Evolutionary conservation across 1,284 basidiomycete species (phyloP).

Genomic region (Stereum hirsutum): DNA sequence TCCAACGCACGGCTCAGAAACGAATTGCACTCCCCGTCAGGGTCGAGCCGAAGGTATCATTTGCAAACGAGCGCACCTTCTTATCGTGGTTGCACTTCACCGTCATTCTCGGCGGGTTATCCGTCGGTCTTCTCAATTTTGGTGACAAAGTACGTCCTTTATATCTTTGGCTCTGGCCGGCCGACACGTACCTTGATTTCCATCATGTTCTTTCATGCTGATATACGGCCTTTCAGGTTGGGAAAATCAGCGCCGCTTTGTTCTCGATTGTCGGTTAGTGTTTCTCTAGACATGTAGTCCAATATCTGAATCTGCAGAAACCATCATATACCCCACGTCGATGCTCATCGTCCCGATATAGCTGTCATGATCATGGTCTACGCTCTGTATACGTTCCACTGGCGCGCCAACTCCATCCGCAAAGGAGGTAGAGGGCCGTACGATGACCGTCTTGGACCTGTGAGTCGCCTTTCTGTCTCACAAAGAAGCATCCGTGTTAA

Average conservation of each 20-base stretch:
- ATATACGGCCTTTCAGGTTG: constrained; percentile 42
- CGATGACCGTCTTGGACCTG: constrained; percentile 89
- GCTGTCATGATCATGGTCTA: constrained; percentile 12
- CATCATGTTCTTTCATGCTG: constrained; percentile 2
- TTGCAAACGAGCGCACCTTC: constrained; percentile 93
- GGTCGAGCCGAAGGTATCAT: constrained; percentile 92
- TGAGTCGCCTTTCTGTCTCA: constrained; percentile 28
- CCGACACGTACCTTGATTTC: too few species aligned
- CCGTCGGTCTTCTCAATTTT: constrained; percentile 96
- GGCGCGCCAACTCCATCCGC: constrained; percentile 91
- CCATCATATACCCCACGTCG: constrained; percentile 87
- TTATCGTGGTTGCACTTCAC: constrained; percentile 96
- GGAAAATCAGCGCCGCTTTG: constrained; percentile 88
- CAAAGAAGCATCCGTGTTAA: constrained; percentile 8
- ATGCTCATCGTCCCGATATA: neutral
- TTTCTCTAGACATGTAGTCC: neutral
- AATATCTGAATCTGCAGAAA: constrained; percentile 20
- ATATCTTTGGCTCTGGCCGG: too few species aligned
- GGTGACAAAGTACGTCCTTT: constrained; percentile 72
- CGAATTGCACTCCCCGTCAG: constrained; percentile 92
- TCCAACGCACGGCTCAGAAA: constrained; percentile 93
- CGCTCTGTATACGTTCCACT: constrained; percentile 92
- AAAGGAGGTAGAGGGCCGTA: constrained; percentile 91
- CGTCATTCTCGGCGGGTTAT: constrained; percentile 87
- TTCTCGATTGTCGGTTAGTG: constrained; percentile 84